A percentile compares a stretch with the other conserved stretches of the same genome.
These are phyloP conservation scores for Taphrina pruni DNA, from an alignment of 1,139 yeast species.

Conservation along the genomic window DNA sequence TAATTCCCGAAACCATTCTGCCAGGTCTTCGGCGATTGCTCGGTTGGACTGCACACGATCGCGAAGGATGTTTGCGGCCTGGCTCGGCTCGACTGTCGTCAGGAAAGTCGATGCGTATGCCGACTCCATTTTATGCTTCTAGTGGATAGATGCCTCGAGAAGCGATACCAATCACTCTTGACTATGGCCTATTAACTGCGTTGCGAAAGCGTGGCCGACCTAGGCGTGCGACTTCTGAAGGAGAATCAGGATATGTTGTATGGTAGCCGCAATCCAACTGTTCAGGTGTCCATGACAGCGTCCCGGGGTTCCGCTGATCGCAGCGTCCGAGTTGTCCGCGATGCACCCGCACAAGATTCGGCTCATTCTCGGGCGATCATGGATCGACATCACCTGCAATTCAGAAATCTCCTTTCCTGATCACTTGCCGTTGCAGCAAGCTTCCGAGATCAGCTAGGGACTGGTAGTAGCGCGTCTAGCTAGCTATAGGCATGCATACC, in stretches of 20 bases:
- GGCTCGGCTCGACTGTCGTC: constrained; percentile 27
- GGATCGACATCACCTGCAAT: too few species aligned
- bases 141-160: not conserved
- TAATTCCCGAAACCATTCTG: constrained; percentile 35
- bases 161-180: too few species aligned
- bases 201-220: too few species aligned
- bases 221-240: too few species aligned
- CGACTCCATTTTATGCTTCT: constrained; percentile 25
- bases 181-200: too few species aligned
- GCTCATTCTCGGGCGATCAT: too few species aligned
- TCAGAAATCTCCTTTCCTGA: too few species aligned
- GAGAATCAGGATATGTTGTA: too few species aligned
- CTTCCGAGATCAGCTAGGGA: too few species aligned
- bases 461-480: too few species aligned
- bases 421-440: too few species aligned
- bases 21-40: constrained; percentile 31
- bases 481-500: too few species aligned
- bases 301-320: not conserved
- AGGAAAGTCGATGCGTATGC: constrained; percentile 37
- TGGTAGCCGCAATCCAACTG: not conserved
- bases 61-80: constrained; percentile 32
- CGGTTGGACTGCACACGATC: constrained; percentile 26
- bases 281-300: not conserved
- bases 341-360: not conserved
- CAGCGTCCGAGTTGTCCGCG: not conserved